Percentiles rank a stretch among this genome's conserved stretches.
Evolutionary conservation across 2,329 filamentous ascomycete genomes (phyloP).

Genomic region (Ophiostoma montium): DNA sequence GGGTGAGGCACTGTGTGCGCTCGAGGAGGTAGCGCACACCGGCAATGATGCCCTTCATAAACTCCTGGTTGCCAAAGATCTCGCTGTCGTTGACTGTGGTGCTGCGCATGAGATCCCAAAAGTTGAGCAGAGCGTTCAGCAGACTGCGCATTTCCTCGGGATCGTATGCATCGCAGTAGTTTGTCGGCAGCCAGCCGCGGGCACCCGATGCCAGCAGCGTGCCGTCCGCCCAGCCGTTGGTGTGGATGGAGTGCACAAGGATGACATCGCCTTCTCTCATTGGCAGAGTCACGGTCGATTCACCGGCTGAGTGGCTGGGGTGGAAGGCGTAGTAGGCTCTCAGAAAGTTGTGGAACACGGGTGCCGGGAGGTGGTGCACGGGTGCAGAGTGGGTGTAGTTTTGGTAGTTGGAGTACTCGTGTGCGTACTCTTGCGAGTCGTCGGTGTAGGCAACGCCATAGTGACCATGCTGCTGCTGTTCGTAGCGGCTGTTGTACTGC

Average conservation of each 20-base stretch:
- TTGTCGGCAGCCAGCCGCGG: conserved; percentile 91
- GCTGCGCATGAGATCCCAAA: conserved; percentile 80
- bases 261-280: conserved; percentile 86
- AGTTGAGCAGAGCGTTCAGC: conserved; percentile 72
- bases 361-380: conserved; percentile 36
- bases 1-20: conserved; percentile 71
- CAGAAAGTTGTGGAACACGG: conserved; percentile 84
- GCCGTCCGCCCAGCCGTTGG: conserved; percentile 96
- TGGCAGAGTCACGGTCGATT: conserved; percentile 76
- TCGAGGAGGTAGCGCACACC: conserved; percentile 85
- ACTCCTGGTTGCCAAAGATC: conserved; percentile 81
- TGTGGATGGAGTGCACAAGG: conserved; percentile 89
- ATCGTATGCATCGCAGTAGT: conserved; percentile 94
- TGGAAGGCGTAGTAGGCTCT: conserved; percentile 90
- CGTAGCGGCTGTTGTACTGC: background rate
- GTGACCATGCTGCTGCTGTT: background rate
- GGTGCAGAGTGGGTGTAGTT: conserved; percentile 11
- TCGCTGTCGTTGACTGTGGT: conserved; percentile 60
- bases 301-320: conserved; percentile 60
- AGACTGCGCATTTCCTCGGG: conserved; percentile 75
- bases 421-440: conserved; percentile 1
- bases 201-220: conserved; percentile 75
- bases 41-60: conserved; percentile 85
- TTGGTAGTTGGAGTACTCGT: conserved; percentile 4
- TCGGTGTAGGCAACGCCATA: background rate